These are phyloP conservation scores for Dothideomycetes sp. DNA, from an alignment of 2,329 filamentous ascomycete species.

Conservation along the genomic window DNA sequence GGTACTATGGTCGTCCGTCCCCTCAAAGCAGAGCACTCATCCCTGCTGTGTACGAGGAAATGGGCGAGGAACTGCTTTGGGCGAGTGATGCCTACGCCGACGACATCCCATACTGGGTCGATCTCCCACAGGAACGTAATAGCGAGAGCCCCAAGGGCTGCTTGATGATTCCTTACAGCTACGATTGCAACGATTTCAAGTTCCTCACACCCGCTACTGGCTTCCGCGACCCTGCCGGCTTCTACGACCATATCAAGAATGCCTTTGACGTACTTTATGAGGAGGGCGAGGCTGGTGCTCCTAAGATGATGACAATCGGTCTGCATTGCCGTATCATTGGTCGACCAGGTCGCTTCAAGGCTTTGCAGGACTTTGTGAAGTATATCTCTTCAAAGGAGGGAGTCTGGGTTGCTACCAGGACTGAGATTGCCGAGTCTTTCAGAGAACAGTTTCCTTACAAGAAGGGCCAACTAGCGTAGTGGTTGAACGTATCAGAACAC, in stretches of 20 bases:
- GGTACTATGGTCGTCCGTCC: constrained; percentile 41
- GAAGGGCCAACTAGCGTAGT: constrained; percentile 29
- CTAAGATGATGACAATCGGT: constrained; percentile 51
- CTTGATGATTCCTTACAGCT: constrained; percentile 46
- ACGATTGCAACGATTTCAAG: constrained; percentile 49
- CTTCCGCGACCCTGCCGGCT: constrained; percentile 37
- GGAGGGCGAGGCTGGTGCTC: constrained; percentile 39
- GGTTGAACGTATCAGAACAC: not conserved
- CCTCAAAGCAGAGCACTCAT: constrained; percentile 40
- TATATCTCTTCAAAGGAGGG: constrained; percentile 44
- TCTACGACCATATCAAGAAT: constrained; percentile 40
- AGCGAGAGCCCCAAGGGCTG: constrained; percentile 36
- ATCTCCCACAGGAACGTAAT: constrained; percentile 41
- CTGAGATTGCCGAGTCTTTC: constrained; percentile 44
- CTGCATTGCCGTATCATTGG: constrained; percentile 47
- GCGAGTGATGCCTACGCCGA: constrained; percentile 45
- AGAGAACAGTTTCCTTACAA: constrained; percentile 41
- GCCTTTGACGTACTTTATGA: constrained; percentile 47
- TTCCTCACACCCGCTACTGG: constrained; percentile 36
- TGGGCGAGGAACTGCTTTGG: constrained; percentile 44
- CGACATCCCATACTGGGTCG: constrained; percentile 48
- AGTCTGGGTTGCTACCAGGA: constrained; percentile 47
- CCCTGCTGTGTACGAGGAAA: constrained; percentile 43
- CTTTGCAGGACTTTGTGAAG: constrained; percentile 44
- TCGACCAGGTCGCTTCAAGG: constrained; percentile 43